Base-by-base conservation (phyloP, 2,329 filamentous ascomycete genomes). In the Aspergillus sergii region DNA sequence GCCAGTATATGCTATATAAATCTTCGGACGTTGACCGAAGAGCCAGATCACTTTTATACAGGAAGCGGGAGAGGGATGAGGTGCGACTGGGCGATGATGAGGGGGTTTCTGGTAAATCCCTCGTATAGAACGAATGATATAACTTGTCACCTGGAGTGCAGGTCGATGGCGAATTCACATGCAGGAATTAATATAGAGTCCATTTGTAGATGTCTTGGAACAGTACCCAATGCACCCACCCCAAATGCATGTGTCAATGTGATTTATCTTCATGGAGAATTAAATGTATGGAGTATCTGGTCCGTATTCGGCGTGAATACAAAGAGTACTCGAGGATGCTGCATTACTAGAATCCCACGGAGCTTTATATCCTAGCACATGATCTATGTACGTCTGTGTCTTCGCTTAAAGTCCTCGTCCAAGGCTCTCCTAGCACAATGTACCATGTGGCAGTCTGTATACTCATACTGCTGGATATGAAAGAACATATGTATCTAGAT, bases 81-180 rank as follows among this genome's bases (percentile, higher is more conserved):
- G 10, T 39, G 34, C 34, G 34, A 11, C 34, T 36, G 21, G 19
- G 16, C n/a, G n/a, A 46, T 26, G 26, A 8, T 50, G 46, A 50
- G 46, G 46, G 46, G 46, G 45, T 26, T 28, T 23, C 45, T 26
- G 45, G 45, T 28, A 48, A 48, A 48, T 48, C 10, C 46, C 46
- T 50, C 46, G 46, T 50, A 32, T 50, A 50, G 46, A 30, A 46
- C n/a, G n/a, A 46, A 46, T 46, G 43, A 46, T 46, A 46, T 46
- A 46, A 46, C 4, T 12, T 46, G 43, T 23, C 14, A 46, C 43
- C 9, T 23, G 43, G 4, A 46, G 43, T 46, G 23, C 10, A 26
- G 39, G 39, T 41, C 8, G 45, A 48, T 30, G 48, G 26, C 28
- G 30, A 32, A 32, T 51, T 51, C 48, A 51, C 48, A 51, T 51